These are phyloP conservation scores for Hyphopichia wangnamkhiaoensis DNA, from an alignment of 1,139 yeast species.

Conservation along the genomic window DNA sequence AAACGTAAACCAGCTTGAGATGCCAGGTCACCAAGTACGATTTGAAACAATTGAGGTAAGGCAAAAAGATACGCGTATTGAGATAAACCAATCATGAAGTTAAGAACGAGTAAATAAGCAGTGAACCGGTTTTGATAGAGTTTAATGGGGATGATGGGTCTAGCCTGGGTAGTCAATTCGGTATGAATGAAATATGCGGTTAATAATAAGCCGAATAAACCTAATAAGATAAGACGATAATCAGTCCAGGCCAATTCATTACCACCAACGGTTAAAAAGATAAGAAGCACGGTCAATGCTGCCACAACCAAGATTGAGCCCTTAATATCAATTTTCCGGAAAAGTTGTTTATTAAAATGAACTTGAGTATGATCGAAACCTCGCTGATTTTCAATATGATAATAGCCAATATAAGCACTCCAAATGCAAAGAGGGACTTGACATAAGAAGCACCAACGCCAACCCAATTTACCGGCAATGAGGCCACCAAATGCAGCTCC, in stretches of 20 bases:
- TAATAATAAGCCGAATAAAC: slow-evolving; percentile 12
- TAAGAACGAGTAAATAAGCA: slow-evolving; percentile 25
- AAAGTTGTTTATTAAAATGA: slow-evolving; percentile 6
- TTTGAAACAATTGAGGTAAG: slow-evolving; percentile 39
- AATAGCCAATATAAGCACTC: slow-evolving; percentile 19
- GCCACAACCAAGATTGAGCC: slow-evolving; percentile 21
- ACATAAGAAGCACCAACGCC: slow-evolving; percentile 30
- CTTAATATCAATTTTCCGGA: slow-evolving; percentile 18
- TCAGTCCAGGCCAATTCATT: slow-evolving; percentile 22
- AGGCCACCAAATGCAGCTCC: slow-evolving; percentile 30
- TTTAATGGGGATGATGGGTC: slow-evolving; percentile 38
- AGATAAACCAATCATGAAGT: slow-evolving; percentile 37
- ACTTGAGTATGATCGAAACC: slow-evolving; percentile 10
- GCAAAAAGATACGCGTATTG: slow-evolving; percentile 39
- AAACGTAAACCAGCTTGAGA: slow-evolving; percentile 31
- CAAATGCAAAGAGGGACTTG: slow-evolving; percentile 18
- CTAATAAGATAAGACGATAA: slow-evolving; percentile 13
- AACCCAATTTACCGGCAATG: slow-evolving; percentile 18
- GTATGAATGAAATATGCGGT: slow-evolving; percentile 15
- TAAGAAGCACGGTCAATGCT: slow-evolving; percentile 28
- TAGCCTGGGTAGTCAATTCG: slow-evolving; percentile 30
- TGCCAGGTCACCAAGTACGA: slow-evolving; percentile 27
- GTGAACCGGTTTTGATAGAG: slow-evolving; percentile 25
- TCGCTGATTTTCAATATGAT: slow-evolving; percentile 17
- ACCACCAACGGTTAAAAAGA: slow-evolving; percentile 28